Percentiles rank a stretch among this genome's conserved stretches.
Conservation (phyloP, 305 asterid genomes). For the Fraxinus platypoda region DNA sequence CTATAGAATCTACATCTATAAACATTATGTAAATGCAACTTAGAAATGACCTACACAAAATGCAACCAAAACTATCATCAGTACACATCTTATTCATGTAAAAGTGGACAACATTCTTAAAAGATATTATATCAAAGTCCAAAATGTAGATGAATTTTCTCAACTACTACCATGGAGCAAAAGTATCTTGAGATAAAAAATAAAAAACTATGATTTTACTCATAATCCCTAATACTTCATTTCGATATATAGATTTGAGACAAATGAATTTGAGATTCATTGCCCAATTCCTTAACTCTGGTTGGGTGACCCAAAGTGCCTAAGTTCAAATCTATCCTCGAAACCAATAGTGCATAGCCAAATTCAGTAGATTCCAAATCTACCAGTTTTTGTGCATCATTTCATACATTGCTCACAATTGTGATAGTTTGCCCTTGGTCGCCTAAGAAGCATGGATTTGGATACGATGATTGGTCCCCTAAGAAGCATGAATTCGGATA, state of each 20-base stretch:
- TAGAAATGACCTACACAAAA: not conserved
- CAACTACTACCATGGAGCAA: not conserved
- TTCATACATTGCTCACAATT: not conserved
- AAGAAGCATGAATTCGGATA: too few species aligned
- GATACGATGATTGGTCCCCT: too few species aligned
- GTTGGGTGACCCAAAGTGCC: not conserved
- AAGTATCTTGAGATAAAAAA: not conserved
- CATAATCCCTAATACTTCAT: not conserved
- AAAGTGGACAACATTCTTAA: not conserved
- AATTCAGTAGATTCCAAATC: not conserved
- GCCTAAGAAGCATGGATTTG: too few species aligned
- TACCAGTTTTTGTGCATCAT: not conserved
- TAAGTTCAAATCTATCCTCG: not conserved
- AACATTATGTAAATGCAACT: not conserved
- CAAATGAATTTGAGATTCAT: not conserved
- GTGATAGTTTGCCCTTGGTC: not conserved
- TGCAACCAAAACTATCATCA: constrained; percentile 10
- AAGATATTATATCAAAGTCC: not conserved
- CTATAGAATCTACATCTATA: not conserved
- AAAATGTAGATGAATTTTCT: not conserved
- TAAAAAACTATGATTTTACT: not conserved
- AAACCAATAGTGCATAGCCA: not conserved
- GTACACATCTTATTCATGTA: not conserved
- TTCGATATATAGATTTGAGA: not conserved
- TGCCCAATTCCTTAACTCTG: not conserved